Evolutionary conservation across 176 grass and related monocot genomes (phyloP), one percentile per base, ranked within the genome.

Genomic region (Aegilops longissima): DNA sequence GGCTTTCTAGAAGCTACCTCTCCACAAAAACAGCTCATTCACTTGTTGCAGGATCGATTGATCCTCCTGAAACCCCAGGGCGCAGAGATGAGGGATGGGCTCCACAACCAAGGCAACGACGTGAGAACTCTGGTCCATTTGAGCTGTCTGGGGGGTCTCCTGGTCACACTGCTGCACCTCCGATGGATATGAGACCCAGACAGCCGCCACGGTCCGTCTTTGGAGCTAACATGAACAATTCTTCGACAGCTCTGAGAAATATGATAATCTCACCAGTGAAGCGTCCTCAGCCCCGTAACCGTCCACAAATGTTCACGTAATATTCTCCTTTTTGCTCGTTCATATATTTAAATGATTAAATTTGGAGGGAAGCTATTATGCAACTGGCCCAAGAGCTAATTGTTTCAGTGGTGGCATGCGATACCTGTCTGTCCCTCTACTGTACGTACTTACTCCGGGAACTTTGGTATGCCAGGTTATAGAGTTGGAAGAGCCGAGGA

Each of bases 21-120:
- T 94, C 87, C 89, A 81, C 83, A 89, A 91, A 94, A 87, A 86
- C 93, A 95, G 87, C 86, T 98, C 73, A 93, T 95, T 98, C 83
- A 98, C 86, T 94, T 85, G 81, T 87, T 91, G 84, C 87, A 91
- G 82, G 71, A 81, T 91, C 77, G 51, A 61, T 86, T 90, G 87
- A 88, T 86, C 90, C 90, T 92, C 91, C 93, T 88, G 80, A 93
- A 95, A 98, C 95, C 88, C 89, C 93, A 95, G 91, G 95, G 42
- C 74, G 73, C 86, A 88, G 93, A 92, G 87, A 93, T 9, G 91
- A 92, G 82, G 89, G 84, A 25, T 98, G 90, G 92, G 77, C 76
- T 56, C 84, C 93, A 88, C 80, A 91, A 45, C 77, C 84, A 64
- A 89, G 88, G 84, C 91, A 85, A 75, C 87, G 12, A 21, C 49